Evolutionary conservation across 23 red algal species (phyloP), one percentile per base, ranked within the genome.

Genomic region (Gracilaria vermiculophylla): DNA sequence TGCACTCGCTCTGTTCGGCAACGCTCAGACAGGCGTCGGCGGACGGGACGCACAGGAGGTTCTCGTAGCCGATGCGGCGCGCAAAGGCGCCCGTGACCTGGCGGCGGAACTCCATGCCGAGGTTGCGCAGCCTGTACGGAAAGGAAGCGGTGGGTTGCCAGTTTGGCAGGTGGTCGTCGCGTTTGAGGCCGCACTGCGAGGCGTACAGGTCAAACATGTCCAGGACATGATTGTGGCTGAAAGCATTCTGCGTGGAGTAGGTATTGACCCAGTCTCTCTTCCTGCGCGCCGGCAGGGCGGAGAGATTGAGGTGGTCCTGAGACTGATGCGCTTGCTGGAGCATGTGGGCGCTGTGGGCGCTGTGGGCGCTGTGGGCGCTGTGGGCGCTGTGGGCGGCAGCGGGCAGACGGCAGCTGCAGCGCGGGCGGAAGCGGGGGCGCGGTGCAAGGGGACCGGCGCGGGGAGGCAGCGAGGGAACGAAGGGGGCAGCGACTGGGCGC

Each of bases 61-160:
- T 36, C 37, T 42, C 47, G 17, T 44, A 28, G 7, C 67, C 66
- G 21, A 75, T 19, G 53, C 67, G 67, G 2, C 83, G 19, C 41
- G 67, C 70, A 60, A 87, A 77, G 48, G 83, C 83, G 66, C 83
- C 83, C 24, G 48, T 76, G 48, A 87, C 83, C 49, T 87, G 83
- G 40, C 83, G 40, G 39, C 65, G 83, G 37, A 87, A 87, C 67
- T 87, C 83, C 3, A 28, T 21, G 17, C 62, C 37, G 3, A 87
- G 51, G 9, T 11, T 29, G 25, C 45, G 48, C 48, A 60, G 11
- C 25, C 83, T 37, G 15, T 53, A 12, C 3, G 83, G 42, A 39
- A 43, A 49, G 19, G 44, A 52, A 17, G 65, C 67, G 0, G 53
- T 5, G 60, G 62, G 80, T 19, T 29, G 32, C 29, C 24, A 57